Percentiles rank a stretch among this genome's conserved stretches.
phyloP scores from a whole-genome alignment of 108 stramenopile genomes.

The Halocafeteria seosinensis region DNA sequence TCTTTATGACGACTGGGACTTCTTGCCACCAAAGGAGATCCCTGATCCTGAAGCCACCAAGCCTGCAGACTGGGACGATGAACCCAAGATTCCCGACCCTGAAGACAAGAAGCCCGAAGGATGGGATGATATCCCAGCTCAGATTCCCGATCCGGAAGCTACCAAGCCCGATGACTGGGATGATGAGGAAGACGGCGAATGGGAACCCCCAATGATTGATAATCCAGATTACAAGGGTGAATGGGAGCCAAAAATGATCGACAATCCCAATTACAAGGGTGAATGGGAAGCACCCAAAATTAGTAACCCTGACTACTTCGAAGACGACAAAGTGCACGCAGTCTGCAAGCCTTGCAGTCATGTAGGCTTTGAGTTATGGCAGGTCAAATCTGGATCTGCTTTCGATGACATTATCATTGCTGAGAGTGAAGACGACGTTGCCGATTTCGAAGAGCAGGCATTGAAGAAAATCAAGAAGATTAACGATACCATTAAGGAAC shows the following conservation, averaged over 20 bases:
- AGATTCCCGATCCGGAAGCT: conserved; percentile 85
- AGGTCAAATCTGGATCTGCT: conserved; percentile 84
- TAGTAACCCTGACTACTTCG: conserved; percentile 41
- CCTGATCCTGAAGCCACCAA: conserved; percentile 80
- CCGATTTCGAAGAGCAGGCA: conserved; percentile 78
- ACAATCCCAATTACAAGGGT: conserved; percentile 84
- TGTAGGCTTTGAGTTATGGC: conserved; percentile 98
- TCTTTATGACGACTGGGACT: conserved; percentile 87
- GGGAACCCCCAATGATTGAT: conserved; percentile 83
- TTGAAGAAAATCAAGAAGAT: conserved; percentile 46
- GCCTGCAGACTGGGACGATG: conserved; percentile 93
- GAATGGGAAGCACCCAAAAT: conserved; percentile 36
- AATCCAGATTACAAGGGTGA: conserved; percentile 89
- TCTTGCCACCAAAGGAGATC: conserved; percentile 67
- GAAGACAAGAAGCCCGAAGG: conserved; percentile 87
- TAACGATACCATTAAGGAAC: conserved; percentile 23
- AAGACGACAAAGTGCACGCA: conserved; percentile 22
- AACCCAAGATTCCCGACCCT: conserved; percentile 75
- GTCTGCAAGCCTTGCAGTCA: conserved; percentile 61
- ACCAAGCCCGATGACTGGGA: conserved; percentile 93
- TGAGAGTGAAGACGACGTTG: conserved; percentile 83
- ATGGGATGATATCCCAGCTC: conserved; percentile 71
- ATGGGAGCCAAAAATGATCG: conserved; percentile 83
- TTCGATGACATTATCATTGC: conserved; percentile 98
- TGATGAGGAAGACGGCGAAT: conserved; percentile 94